Evolutionary conservation across 495 filamentous ascomycete genomes (phyloP).

Genomic region (Penicillium antarcticum): DNA sequence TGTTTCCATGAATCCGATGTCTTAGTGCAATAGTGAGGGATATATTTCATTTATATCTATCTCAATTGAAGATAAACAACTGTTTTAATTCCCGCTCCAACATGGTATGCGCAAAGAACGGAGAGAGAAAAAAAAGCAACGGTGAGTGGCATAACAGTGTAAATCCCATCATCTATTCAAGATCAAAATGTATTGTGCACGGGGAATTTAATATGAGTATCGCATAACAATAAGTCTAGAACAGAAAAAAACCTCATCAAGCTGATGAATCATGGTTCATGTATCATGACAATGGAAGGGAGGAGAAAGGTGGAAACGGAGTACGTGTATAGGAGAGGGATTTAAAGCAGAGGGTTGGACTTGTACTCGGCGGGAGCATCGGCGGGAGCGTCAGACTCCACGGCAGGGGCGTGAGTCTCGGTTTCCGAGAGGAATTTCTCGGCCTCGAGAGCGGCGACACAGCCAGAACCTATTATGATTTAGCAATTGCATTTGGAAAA

Average conservation of each 20-base stretch:
- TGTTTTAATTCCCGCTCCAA: background rate
- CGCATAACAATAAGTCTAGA: slow-evolving; percentile 16
- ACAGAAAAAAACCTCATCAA: background rate
- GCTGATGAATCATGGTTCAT: slow-evolving; percentile 2
- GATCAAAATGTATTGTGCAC: slow-evolving; percentile 16
- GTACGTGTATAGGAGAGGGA: background rate
- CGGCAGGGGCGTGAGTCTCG: slow-evolving; percentile 49
- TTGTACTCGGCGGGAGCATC: slow-evolving; percentile 55
- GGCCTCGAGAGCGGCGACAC: slow-evolving; percentile 90
- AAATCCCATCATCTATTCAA: slow-evolving; percentile 13
- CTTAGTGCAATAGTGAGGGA: background rate
- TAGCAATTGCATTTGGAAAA: slow-evolving; percentile 7
- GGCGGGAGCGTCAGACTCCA: slow-evolving; percentile 32
- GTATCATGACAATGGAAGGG: slow-evolving; percentile 10
- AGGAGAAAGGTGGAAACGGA: background rate
- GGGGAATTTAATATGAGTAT: slow-evolving; percentile 15
- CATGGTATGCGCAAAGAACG: slow-evolving; percentile 11
- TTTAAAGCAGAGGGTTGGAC: slow-evolving; percentile 60
- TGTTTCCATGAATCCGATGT: no score
- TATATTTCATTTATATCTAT: slow-evolving; percentile 20
- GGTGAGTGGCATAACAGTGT: slow-evolving; percentile 6
- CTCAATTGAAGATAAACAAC: slow-evolving; percentile 18
- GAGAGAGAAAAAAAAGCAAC: slow-evolving; percentile 18
- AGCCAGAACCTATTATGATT: slow-evolving; percentile 71
- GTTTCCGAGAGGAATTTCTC: slow-evolving; percentile 84